phyloP scores from a whole-genome alignment of 2,329 filamentous ascomycete genomes.

The Fusarium sp. region DNA sequence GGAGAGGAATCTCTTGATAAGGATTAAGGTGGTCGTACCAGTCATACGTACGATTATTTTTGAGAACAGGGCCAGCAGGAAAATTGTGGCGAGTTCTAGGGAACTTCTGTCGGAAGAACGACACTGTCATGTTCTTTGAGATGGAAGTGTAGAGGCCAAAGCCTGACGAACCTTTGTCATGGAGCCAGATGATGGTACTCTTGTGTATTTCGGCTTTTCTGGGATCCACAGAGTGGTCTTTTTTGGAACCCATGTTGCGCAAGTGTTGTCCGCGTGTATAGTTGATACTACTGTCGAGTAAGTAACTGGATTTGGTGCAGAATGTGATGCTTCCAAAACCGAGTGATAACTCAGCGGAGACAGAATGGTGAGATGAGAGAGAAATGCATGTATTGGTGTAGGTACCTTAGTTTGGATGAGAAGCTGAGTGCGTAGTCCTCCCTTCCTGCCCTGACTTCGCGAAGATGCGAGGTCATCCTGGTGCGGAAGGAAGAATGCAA shows the following conservation, averaged over 20 bases:
- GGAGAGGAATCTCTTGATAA: not conserved
- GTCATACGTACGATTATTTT: not conserved
- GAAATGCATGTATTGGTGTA: too few species aligned
- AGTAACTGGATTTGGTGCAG: not conserved
- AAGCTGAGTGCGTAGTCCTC: too few species aligned
- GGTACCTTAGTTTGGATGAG: too few species aligned
- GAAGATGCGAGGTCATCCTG: too few species aligned
- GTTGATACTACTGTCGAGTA: not conserved
- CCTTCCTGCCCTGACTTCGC: too few species aligned
- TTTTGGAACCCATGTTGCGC: not conserved
- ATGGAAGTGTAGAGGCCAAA: not conserved
- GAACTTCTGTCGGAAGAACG: not conserved
- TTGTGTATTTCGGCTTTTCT: not conserved
- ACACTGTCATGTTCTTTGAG: not conserved
- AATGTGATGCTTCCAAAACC: not conserved
- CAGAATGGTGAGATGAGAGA: too few species aligned
- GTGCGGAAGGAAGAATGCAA: too few species aligned
- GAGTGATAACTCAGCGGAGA: not conserved
- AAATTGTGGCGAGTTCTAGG: conserved; percentile 16
- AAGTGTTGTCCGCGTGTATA: not conserved
- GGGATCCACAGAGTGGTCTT: not conserved
- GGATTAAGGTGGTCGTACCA: conserved; percentile 6
- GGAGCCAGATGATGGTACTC: conserved; percentile 24
- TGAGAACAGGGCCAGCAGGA: not conserved
- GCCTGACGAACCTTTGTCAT: conserved; percentile 7